A percentile compares a stretch with the other conserved stretches of the same genome.
Evolutionary conservation across 1,139 yeast species (phyloP).

Genomic region (Blastobotrys apis): DNA sequence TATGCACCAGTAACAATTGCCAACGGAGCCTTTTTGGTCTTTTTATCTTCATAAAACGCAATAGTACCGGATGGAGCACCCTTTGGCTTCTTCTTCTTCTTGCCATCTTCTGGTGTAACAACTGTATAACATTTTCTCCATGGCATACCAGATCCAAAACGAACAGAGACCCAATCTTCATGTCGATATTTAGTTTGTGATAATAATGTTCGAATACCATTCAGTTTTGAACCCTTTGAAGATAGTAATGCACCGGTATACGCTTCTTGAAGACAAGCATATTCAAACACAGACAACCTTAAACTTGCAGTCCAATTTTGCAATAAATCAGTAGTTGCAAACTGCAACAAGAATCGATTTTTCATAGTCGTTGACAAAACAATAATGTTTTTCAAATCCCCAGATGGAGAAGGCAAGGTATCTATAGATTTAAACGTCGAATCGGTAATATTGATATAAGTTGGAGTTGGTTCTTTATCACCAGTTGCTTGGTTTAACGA

Average conservation of each 20-base stretch:
- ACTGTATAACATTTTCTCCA: conserved; percentile 95
- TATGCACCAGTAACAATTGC: conserved; percentile 70
- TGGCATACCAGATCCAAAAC: conserved; percentile 97
- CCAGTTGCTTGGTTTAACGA: conserved; percentile 52
- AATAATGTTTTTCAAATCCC: conserved; percentile 68
- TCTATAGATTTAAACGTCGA: conserved; percentile 77
- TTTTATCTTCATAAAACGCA: conserved; percentile 38
- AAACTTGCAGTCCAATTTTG: conserved; percentile 76
- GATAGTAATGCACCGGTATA: conserved; percentile 91
- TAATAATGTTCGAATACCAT: conserved; percentile 79
- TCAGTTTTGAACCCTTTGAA: conserved; percentile 78
- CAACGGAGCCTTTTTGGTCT: conserved; percentile 68
- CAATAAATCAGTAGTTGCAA: conserved; percentile 41
- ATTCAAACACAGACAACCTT: conserved; percentile 74
- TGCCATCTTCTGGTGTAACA: conserved; percentile 60
- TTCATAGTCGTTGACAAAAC: conserved; percentile 87
- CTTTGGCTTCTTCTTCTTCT: conserved; percentile 42
- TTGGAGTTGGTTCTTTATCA: conserved; percentile 50
- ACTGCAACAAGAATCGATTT: conserved; percentile 79
- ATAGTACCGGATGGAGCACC: conserved; percentile 35
- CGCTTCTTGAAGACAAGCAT: conserved; percentile 81
- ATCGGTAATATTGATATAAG: conserved; percentile 85
- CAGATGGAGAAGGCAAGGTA: conserved; percentile 56
- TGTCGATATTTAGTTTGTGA: conserved; percentile 82
- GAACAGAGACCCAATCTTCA: conserved; percentile 91